phyloP scores from a whole-genome alignment of 1,139 yeast genomes.

The Yamadazyma jaroonii region DNA sequence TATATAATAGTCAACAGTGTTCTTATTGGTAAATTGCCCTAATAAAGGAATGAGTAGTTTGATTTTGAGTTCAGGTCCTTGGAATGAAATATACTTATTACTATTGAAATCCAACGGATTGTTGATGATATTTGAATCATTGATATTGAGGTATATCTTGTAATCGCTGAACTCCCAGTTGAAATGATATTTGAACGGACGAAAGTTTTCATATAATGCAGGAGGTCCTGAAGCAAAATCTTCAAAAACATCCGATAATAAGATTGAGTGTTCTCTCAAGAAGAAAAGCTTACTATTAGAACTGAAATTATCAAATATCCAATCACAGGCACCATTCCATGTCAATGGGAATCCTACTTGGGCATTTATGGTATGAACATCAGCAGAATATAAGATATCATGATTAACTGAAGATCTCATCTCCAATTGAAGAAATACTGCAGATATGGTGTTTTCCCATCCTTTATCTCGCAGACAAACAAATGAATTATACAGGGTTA shows the following conservation, averaged over 20 bases:
- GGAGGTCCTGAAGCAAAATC: slow-evolving; percentile 81
- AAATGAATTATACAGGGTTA: slow-evolving; percentile 49
- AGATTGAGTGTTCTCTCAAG: slow-evolving; percentile 77
- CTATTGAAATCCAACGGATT: slow-evolving; percentile 83
- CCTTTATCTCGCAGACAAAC: slow-evolving; percentile 54
- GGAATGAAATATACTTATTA: slow-evolving; percentile 72
- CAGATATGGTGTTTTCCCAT: slow-evolving; percentile 50
- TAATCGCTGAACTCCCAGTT: slow-evolving; percentile 60
- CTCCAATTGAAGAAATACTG: slow-evolving; percentile 58
- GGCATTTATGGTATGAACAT: slow-evolving; percentile 53
- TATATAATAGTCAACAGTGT: slow-evolving; percentile 53
- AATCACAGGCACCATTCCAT: slow-evolving; percentile 77
- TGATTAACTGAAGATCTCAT: slow-evolving; percentile 85
- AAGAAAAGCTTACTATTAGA: slow-evolving; percentile 57
- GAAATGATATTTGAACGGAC: slow-evolving; percentile 64
- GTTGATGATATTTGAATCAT: slow-evolving; percentile 83
- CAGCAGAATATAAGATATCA: slow-evolving; percentile 68
- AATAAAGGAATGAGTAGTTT: slow-evolving; percentile 57
- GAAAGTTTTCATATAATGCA: slow-evolving; percentile 67
- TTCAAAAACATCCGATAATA: slow-evolving; percentile 68
- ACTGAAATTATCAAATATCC: slow-evolving; percentile 61
- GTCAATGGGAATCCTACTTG: slow-evolving; percentile 66
- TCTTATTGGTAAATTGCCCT: slow-evolving; percentile 55
- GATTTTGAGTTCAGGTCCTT: slow-evolving; percentile 57
- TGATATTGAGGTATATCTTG: slow-evolving; percentile 69